Conservation (phyloP, 371 early-diverging fungal genomes). For the Nematocida ausubeli region DNA sequence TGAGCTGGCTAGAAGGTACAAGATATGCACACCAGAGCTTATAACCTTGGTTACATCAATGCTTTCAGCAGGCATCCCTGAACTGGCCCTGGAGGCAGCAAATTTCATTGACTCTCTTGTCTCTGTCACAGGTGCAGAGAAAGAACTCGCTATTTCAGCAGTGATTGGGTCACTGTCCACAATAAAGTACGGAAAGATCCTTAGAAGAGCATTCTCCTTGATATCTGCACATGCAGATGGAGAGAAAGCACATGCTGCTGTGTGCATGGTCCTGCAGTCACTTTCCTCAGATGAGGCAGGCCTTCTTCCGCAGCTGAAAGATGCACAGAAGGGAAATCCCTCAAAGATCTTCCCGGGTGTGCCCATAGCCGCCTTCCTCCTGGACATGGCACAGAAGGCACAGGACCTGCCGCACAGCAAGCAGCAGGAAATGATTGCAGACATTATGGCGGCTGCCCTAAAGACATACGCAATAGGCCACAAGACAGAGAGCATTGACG, state of each 20-base stretch:
- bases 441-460: constrained; percentile 42
- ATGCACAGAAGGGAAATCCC: neutral
- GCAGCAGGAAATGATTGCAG: constrained; percentile 13
- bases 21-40: constrained; percentile 36
- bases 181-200: constrained; percentile 84
- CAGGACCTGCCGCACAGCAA: neutral
- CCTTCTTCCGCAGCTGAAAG: constrained; percentile 30
- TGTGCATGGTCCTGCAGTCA: constrained; percentile 14
- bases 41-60: constrained; percentile 4
- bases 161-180: constrained; percentile 62
- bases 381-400: constrained; percentile 34
- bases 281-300: constrained; percentile 18
- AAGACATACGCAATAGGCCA: constrained; percentile 56
- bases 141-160: neutral
- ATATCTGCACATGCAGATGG: constrained; percentile 79
- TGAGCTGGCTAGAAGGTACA: constrained; percentile 20
- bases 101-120: constrained; percentile 48
- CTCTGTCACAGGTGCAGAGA: constrained; percentile 56
- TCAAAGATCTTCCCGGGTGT: constrained; percentile 61
- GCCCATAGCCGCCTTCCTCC: constrained; percentile 43
- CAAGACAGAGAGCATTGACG: constrained; percentile 47
- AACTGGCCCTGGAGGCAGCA: constrained; percentile 54
- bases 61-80: constrained; percentile 40
- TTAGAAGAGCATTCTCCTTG: constrained; percentile 90
- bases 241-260: constrained; percentile 25